These are phyloP conservation scores for Trichoderma breve DNA, from an alignment of 2,329 filamentous ascomycete genomes.

Conservation along the genomic window DNA sequence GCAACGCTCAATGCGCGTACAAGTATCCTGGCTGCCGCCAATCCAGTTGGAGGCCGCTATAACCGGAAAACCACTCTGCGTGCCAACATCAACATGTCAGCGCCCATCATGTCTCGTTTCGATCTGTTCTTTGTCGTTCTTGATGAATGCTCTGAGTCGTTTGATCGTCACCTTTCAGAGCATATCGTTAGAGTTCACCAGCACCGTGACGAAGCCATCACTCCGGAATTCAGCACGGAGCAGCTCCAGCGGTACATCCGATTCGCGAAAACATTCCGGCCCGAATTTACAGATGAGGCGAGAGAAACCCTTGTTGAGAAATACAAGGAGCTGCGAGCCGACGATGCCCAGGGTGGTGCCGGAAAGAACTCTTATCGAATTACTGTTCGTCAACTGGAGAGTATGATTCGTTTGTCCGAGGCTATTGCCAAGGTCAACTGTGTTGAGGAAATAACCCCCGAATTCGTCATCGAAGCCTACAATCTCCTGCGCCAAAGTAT, in stretches of 20 bases:
- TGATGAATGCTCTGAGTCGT: slow-evolving; percentile 90
- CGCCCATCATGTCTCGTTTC: slow-evolving; percentile 98
- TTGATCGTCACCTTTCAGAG: slow-evolving; percentile 86
- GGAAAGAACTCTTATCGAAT: slow-evolving; percentile 96
- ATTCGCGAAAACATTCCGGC: slow-evolving; percentile 91
- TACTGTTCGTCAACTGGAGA: slow-evolving; percentile 93
- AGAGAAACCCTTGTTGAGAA: slow-evolving; percentile 81
- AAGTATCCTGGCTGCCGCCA: slow-evolving; percentile 91
- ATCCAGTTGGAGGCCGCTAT: slow-evolving; percentile 94
- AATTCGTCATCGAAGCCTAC: slow-evolving; percentile 89
- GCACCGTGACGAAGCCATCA: slow-evolving; percentile 83
- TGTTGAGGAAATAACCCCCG: slow-evolving; percentile 79
- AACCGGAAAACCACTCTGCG: slow-evolving; percentile 93
- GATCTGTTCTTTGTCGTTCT: slow-evolving; percentile 98
- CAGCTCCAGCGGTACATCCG: slow-evolving; percentile 96
- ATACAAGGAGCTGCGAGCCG: slow-evolving; percentile 91
- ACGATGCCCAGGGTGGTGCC: slow-evolving; percentile 90
- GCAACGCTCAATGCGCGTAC: slow-evolving; percentile 95
- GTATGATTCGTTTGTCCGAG: slow-evolving; percentile 90
- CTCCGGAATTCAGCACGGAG: slow-evolving; percentile 93
- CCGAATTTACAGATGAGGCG: slow-evolving; percentile 85
- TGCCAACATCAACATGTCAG: slow-evolving; percentile 97
- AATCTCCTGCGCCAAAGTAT: slow-evolving; percentile 91
- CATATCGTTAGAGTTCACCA: slow-evolving; percentile 96
- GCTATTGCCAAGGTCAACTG: slow-evolving; percentile 99